Percentiles rank a stretch among this genome's conserved stretches.
Evolutionary conservation across 2,329 filamentous ascomycete genomes (phyloP).

Genomic region (Pestalotiopsis sp.): DNA sequence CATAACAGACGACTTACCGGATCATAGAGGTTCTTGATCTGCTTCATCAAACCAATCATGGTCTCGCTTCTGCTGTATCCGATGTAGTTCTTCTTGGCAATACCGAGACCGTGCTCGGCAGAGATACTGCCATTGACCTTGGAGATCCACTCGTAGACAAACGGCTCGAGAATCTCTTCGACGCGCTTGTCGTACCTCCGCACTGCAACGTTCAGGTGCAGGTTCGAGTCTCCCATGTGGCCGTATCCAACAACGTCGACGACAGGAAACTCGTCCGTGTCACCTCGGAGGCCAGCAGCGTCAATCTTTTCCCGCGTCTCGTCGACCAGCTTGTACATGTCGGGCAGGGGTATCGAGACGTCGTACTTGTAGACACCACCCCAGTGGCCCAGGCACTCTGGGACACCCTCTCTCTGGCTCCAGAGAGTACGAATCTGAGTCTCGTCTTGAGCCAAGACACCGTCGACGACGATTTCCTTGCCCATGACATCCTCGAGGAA

Average conservation of each 20-base stretch:
- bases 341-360: conserved; percentile 84
- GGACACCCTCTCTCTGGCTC: conserved; percentile 91
- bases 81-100: conserved; percentile 95
- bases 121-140: conserved; percentile 90
- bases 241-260: conserved; percentile 93
- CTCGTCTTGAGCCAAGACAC: conserved; percentile 89
- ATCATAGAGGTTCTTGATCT: conserved; percentile 92
- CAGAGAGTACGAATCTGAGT: conserved; percentile 85
- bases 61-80: conserved; percentile 87
- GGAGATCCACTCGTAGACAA: conserved; percentile 95
- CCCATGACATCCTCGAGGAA: conserved; percentile 94
- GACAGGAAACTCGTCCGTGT: conserved; percentile 74
- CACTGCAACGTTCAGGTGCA: conserved; percentile 89
- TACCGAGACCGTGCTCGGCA: conserved; percentile 89
- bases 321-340: conserved; percentile 87
- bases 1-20: conserved; percentile 65
- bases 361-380: conserved; percentile 99
- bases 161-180: conserved; percentile 87
- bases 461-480: conserved; percentile 82
- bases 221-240: conserved; percentile 95
- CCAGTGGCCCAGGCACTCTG: conserved; percentile 84
- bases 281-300: conserved; percentile 74
- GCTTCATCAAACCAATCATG: conserved; percentile 89
- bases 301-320: conserved; percentile 75
- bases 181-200: conserved; percentile 83